Conservation (phyloP, 2,329 filamentous ascomycete species). For the Sporothrix pseudoabietina region DNA sequence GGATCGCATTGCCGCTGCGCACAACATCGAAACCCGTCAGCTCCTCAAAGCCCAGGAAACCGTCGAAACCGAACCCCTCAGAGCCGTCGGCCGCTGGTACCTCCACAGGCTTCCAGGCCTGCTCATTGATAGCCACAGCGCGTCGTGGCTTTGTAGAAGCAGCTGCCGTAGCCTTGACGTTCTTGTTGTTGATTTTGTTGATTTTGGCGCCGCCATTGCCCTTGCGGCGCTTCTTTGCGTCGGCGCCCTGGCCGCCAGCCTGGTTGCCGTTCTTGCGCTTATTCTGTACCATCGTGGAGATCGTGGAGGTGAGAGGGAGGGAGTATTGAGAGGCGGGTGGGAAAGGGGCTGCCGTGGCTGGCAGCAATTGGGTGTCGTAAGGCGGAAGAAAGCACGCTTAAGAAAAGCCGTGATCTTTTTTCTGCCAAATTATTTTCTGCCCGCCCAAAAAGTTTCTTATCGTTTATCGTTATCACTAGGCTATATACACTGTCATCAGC, state of each 20-base stretch:
- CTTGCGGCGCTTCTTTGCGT: constrained; percentile 28
- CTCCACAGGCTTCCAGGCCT: constrained; percentile 60
- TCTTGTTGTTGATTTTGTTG: neutral
- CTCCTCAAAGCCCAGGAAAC: constrained; percentile 89
- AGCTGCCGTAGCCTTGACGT: neutral
- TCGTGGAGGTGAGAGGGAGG: neutral
- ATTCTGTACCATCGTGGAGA: neutral
- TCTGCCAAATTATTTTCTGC: constrained; percentile 21
- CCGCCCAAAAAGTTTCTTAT: constrained; percentile 11
- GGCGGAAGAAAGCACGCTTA: neutral
- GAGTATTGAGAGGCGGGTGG: neutral
- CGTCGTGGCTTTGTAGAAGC: constrained; percentile 41
- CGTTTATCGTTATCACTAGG: neutral
- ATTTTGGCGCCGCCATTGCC: constrained; percentile 14
- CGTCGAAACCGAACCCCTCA: constrained; percentile 53
- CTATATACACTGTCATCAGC: neutral
- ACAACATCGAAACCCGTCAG: constrained; percentile 90
- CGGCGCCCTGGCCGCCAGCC: neutral
- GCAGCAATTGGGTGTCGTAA: neutral
- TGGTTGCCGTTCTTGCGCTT: constrained; percentile 24
- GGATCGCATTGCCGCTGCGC: constrained; percentile 60
- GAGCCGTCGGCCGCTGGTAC: constrained; percentile 65
- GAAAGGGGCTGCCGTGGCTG: neutral
- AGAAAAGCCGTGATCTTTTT: neutral
- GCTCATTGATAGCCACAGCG: constrained; percentile 50